These are phyloP conservation scores for Cutaneotrichosporon daszewskae DNA, from an alignment of 1,284 basidiomycete genomes.

Conservation along the genomic window DNA sequence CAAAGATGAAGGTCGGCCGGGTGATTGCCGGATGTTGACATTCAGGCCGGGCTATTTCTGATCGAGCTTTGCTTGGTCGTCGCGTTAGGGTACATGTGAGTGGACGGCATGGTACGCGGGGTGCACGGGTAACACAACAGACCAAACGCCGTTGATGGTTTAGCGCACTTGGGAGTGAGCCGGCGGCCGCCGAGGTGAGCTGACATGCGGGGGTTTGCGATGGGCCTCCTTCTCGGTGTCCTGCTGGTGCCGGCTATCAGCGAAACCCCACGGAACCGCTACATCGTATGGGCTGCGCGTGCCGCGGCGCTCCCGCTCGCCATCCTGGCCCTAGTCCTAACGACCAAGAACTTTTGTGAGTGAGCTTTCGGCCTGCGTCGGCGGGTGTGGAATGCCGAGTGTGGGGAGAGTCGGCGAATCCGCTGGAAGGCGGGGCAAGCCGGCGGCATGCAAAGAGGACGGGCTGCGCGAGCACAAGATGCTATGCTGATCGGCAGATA, in stretches of 20 bases:
- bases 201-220: slow-evolving; percentile 43
- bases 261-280: slow-evolving; percentile 62
- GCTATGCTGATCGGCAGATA: too few species aligned
- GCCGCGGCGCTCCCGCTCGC: slow-evolving; percentile 66
- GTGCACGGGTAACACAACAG: slow-evolving; percentile 16
- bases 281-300: slow-evolving; percentile 70
- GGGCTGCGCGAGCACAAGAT: too few species aligned
- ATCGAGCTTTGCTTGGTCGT: slow-evolving; percentile 79
- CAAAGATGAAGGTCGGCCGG: slow-evolving; percentile 65
- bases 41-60: slow-evolving; percentile 61
- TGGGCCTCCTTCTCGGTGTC: slow-evolving; percentile 72
- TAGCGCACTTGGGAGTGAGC: slow-evolving; percentile 50
- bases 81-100: slow-evolving; percentile 70
- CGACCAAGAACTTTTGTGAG: slow-evolving; percentile 75
- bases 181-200: slow-evolving; percentile 3
- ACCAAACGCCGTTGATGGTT: slow-evolving; percentile 42
- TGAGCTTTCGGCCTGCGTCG: too few species aligned
- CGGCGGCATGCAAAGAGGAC: too few species aligned
- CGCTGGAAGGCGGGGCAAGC: too few species aligned
- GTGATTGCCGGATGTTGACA: too few species aligned
- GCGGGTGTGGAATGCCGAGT: too few species aligned
- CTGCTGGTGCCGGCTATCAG: slow-evolving; percentile 87
- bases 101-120: too few species aligned
- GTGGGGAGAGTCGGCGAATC: too few species aligned
- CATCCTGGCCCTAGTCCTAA: slow-evolving; percentile 72